Evolutionary conservation across 768 basidiomycete species (phyloP), one percentile per base, ranked within the genome.

Genomic region (Guyanaporus albipodus): DNA sequence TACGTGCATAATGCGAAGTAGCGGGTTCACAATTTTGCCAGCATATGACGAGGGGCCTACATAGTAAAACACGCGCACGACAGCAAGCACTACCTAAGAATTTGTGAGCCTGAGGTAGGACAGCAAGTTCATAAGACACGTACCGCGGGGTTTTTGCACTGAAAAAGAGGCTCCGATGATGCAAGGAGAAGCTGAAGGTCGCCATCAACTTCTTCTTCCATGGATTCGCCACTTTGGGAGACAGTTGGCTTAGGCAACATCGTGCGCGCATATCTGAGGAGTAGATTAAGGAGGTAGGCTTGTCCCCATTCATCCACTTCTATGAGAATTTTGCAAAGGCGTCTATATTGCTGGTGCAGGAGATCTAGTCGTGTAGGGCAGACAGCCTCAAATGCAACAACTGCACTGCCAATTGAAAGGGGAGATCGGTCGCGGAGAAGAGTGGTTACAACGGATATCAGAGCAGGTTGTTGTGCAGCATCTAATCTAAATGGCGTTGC

Each of bases 301-400:
- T 97, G 96, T 0, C 92, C 93, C 96, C 96, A 99, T 63, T 96
- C 95, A 57, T 99, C 96, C 4, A 86, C 83, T 57, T 99, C 93
- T 27, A 91, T 76, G 3, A 98, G 70, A n/a, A 87, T 72, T 34
- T 77, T 75, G 61, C 92, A 96, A 24, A 93, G 71, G 22, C 89
- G 80, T 19, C 94, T 76, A 57, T 89, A 99, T 55, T 96, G 89
- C 15, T 77, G 76, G 59, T 99, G 96, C 2, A 99, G 67, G 11
- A 96, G 79, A 59, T 95, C 91, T 11, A 94, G 76, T 36, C 86
- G 77, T 0, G 86, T 84, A 0, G 92, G 90, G 60, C 90, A 93
- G n/a, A 97, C 78, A 0, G 80, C 76, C 49, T 87, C 79, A 60
- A 96, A 96, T 0, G 96, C 92, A 10, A 85, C 76, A 1, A 88